Evolutionary conservation across 1,284 basidiomycete genomes (phyloP), one percentile per base, ranked within the genome.

Genomic region (Malassezia slooffiae): DNA sequence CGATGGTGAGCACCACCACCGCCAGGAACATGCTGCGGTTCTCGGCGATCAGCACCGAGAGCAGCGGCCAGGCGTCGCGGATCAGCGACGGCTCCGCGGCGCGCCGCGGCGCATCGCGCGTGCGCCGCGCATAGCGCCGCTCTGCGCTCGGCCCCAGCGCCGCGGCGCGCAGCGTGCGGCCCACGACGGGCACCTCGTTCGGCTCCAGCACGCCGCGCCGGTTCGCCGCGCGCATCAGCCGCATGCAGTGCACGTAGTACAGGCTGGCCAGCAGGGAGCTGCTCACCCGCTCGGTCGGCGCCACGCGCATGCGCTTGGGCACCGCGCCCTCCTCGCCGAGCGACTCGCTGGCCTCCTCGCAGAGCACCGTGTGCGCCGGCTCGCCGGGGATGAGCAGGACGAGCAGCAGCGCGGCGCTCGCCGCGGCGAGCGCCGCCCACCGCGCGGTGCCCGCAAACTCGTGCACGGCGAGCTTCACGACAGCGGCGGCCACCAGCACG

Each of bases 101-200:
- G n/a, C n/a, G n/a, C n/a, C n/a, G n/a, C n/a, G n/a, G n/a, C n/a
- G n/a, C n/a, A n/a, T n/a, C n/a, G n/a, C n/a, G n/a, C n/a, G n/a
- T n/a, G n/a, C n/a, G n/a, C n/a, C n/a, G n/a, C n/a, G n/a, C n/a
- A n/a, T n/a, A n/a, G n/a, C n/a, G n/a, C n/a, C n/a, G n/a, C n/a
- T n/a, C n/a, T n/a, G 17, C 27, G 10, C 10, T 10, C 12, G 12
- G 21, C 12, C 7, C 30, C 3, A 48, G 40, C 34, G 32, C 15
- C 32, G 21, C 30, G 6, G 46, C 40, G n/a, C 41, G 46, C 36
- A 48, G 10, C 20, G 32, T 8, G 2, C 17, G 31, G 21, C 40
- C 40, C 19, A 48, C 9, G 10, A 43, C 21, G 3, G 46, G 46
- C 20, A 48, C 37, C 26, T 43, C 46, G 10, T 19, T n/a, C 22